Conservation (phyloP, 2,329 filamentous ascomycete species). For the Teratosphaeria viscida region DNA sequence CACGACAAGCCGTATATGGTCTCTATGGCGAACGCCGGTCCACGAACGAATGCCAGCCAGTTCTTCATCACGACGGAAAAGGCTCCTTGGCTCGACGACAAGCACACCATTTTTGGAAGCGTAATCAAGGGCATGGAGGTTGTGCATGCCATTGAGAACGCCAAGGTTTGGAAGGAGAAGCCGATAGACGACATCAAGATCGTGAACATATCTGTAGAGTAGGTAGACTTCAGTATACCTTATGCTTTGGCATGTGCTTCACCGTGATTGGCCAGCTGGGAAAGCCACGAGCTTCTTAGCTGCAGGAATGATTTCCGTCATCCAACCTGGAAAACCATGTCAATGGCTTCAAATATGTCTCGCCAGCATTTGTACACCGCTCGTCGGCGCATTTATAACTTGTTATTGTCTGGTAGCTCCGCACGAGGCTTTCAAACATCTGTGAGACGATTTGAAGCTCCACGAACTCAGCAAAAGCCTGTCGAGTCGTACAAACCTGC, state of each 20-base stretch:
- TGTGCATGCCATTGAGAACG: constrained; percentile 90
- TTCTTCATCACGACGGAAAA: constrained; percentile 99
- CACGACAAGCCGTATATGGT: constrained; percentile 96
- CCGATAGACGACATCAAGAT: constrained; percentile 97
- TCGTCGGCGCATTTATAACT: neutral
- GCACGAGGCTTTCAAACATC: neutral
- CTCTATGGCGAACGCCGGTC: constrained; percentile 95
- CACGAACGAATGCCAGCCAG: constrained; percentile 89
- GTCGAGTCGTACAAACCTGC: neutral
- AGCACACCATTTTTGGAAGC: constrained; percentile 92
- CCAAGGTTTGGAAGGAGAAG: constrained; percentile 78
- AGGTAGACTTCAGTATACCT: neutral
- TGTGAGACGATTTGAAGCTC: constrained; percentile 2
- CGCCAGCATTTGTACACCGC: neutral
- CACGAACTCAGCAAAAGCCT: constrained; percentile 4
- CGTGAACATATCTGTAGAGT: constrained; percentile 56
- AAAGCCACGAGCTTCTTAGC: neutral
- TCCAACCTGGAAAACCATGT: neutral
- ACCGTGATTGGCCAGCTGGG: neutral
- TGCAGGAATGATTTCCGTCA: neutral
- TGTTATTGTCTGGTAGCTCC: neutral
- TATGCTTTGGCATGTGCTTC: neutral
- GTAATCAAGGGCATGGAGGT: constrained; percentile 87
- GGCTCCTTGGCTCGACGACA: constrained; percentile 89
- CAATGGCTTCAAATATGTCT: neutral